Evolutionary conservation across 257 asterid species (phyloP).

Genomic region (Ballota nigra): DNA sequence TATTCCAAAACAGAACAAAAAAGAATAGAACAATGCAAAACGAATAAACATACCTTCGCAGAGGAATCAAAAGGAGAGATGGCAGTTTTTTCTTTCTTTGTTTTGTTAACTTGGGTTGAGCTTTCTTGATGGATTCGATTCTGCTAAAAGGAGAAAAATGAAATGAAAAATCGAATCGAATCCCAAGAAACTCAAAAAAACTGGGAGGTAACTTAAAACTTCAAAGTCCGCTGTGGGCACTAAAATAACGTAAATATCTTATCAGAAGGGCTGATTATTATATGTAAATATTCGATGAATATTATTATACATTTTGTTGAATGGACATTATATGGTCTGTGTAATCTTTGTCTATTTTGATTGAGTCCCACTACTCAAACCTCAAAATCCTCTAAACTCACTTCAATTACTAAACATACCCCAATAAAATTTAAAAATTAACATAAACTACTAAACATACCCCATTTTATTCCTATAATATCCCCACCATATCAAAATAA

Average conservation of each 20-base stretch:
- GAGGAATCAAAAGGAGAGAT: constrained; percentile 8
- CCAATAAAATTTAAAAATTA: too few relatives aligned
- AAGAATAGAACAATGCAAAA: neutral
- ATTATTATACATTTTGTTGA: neutral
- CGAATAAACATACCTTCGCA: constrained; percentile 23
- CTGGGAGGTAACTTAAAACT: constrained; percentile 12
- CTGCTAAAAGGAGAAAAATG: constrained; percentile 21
- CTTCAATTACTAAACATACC: too few relatives aligned
- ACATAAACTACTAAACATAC: too few relatives aligned
- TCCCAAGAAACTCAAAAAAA: constrained; percentile 22
- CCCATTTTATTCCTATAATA: too few relatives aligned
- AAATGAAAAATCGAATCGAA: constrained; percentile 19
- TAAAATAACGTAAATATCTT: constrained; percentile 19
- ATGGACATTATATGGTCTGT: constrained; percentile 11
- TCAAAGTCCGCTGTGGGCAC: constrained; percentile 8
- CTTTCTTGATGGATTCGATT: constrained; percentile 21
- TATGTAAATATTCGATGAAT: neutral
- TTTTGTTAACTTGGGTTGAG: constrained; percentile 27
- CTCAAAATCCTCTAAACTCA: too few relatives aligned
- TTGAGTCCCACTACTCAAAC: too few relatives aligned
- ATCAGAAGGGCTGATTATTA: neutral
- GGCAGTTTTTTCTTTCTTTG: neutral
- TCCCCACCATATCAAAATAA: too few relatives aligned
- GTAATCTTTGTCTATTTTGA: constrained; percentile 9
- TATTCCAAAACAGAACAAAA: constrained; percentile 15